These are phyloP conservation scores for Sphenostylis stenocarpa DNA, from an alignment of 306 rosid species.

Conservation along the genomic window DNA sequence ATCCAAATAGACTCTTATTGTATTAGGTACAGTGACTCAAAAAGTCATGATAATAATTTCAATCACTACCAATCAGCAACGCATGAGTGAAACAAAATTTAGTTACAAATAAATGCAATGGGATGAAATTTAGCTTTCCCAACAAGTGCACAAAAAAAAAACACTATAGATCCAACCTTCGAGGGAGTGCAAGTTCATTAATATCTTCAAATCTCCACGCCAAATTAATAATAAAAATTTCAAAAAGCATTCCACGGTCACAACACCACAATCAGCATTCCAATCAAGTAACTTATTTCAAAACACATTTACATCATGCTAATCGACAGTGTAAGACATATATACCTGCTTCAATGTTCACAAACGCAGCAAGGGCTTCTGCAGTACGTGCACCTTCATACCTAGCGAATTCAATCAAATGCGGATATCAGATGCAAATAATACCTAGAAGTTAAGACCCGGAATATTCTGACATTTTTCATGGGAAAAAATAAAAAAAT, in stretches of 20 bases:
- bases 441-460: not conserved
- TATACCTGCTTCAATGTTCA: slow-evolving; percentile 74
- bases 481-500: not conserved
- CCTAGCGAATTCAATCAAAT: slow-evolving; percentile 45
- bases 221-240: not conserved
- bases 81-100: not conserved
- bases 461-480: not conserved
- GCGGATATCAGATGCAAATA: not conserved
- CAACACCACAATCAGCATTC: not conserved
- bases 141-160: not conserved
- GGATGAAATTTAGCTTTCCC: not conserved
- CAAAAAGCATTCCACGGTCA: not conserved
- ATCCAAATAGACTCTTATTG: too few species aligned
- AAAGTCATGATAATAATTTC: not conserved
- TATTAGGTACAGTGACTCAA: not conserved
- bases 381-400: slow-evolving; percentile 79
- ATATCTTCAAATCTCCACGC: not conserved
- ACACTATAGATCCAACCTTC: not conserved
- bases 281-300: not conserved
- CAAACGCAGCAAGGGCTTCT: slow-evolving; percentile 75
- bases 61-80: not conserved
- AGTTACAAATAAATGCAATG: not conserved
- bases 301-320: not conserved
- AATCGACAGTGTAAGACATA: not conserved
- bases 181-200: not conserved